Percentiles rank a stretch among this genome's conserved stretches.
Conservation (phyloP, 192 early-diverging fungal species). For the Globomyces pollinis-pini region DNA sequence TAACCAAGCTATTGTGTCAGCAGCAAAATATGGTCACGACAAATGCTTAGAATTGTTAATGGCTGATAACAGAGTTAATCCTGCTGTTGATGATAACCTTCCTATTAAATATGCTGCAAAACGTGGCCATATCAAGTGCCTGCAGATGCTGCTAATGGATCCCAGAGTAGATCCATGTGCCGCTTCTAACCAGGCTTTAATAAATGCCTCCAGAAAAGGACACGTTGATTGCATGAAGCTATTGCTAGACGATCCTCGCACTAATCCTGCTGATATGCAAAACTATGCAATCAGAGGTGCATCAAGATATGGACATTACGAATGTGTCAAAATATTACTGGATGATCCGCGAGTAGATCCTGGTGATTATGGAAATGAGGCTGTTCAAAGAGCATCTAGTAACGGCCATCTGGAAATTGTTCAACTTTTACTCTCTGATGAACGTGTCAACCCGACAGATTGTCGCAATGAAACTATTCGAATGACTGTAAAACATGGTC, state of each 20-base stretch:
- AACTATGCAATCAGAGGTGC: slow-evolving; percentile 7
- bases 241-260: neutral
- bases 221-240: no score
- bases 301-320: slow-evolving; percentile 7
- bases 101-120: neutral
- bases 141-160: no score
- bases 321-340: slow-evolving; percentile 3
- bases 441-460: neutral
- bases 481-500: neutral
- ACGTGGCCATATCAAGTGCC: neutral
- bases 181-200: no score
- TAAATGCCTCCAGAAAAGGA: no score
- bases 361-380: slow-evolving; percentile 2
- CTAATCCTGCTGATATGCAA: slow-evolving; percentile 5
- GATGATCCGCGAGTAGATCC: slow-evolving; percentile 12
- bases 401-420: neutral
- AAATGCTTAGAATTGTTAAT: neutral
- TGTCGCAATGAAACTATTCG: neutral
- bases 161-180: no score
- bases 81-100: neutral
- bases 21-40: neutral
- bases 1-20: neutral
- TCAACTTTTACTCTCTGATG: neutral
- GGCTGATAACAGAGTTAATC: neutral
- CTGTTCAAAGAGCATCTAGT: neutral